Base-by-base conservation (phyloP, 768 basidiomycete genomes). In the Trametes villosa region DNA sequence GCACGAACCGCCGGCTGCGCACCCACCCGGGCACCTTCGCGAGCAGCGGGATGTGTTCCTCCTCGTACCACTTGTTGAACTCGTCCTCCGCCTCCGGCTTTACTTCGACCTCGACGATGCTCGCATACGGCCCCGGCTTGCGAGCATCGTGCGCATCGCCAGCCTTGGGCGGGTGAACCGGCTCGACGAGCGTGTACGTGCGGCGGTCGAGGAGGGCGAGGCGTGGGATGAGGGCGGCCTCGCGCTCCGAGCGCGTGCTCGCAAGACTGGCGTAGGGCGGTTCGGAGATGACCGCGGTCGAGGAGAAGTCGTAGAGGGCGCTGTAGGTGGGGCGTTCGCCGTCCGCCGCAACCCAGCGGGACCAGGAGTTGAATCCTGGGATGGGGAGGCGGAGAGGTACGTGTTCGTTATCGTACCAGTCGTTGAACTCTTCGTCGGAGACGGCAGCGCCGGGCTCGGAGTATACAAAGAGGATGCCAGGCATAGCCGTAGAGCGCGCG, bases 351-450 rank as follows among this genome's bases (percentile, higher is more conserved):
- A 64, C 57, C 70, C 72, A 76, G 9, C 78, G 75, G 9, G 68
- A 66, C 59, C 73, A 77, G 31, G 66, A 71, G 22, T 60, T 62
- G 65, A 79, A 78, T 15, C 73, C 70, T 44, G 77, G 71, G 41
- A 75, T 63, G 33, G 61, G 56, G 53, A 76, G 67, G 20, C 77
- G 73, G 11, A 75, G 71, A 9, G 78, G 78, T 20, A 85, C 78
- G 65, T 86, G 84, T 60, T 85, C 84, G 53, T 82, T 73, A 48
- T 75, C 68, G 68, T 84, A 85, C 85, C 84, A 86, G 44, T 80
- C 73, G 56, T 82, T 78, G 70, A 81, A 83, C 27, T 76, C 73
- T 1, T 52, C 55, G 9, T 52, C n/a, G 36, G 42, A 30, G 22
- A 55, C 53, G 20, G 29, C 44, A 3, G 53, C 22, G 40, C 53